phyloP scores from a whole-genome alignment of 1,139 yeast species.

The Geotrichum bryndzae region DNA sequence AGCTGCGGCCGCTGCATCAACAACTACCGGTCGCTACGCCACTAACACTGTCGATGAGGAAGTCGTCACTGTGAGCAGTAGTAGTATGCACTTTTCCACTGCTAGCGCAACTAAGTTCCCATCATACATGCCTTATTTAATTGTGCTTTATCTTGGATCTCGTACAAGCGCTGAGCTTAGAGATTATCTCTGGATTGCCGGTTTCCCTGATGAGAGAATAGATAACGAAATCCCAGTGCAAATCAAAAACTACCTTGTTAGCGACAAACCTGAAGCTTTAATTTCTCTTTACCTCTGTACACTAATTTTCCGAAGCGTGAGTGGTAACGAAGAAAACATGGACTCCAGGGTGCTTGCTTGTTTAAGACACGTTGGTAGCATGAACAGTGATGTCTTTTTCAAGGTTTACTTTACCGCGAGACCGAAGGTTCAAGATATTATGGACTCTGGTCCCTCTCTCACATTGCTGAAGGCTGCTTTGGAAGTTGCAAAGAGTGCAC shows the following conservation, averaged over 20 bases:
- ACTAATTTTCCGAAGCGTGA: slow-evolving; percentile 44
- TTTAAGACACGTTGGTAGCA: slow-evolving; percentile 41
- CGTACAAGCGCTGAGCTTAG: slow-evolving; percentile 46
- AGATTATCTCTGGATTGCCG: slow-evolving; percentile 44
- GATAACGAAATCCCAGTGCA: slow-evolving; percentile 22
- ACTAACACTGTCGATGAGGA: slow-evolving; percentile 21
- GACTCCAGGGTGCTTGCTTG: slow-evolving; percentile 51
- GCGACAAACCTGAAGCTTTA: slow-evolving; percentile 40
- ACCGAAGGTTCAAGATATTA: slow-evolving; percentile 12
- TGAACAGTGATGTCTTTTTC: slow-evolving; percentile 9
- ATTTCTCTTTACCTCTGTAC: slow-evolving; percentile 51
- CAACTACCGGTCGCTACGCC: slow-evolving; percentile 20
- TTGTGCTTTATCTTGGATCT: slow-evolving; percentile 50
- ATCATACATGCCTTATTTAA: slow-evolving; percentile 43
- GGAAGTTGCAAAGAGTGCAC: slow-evolving; percentile 14
- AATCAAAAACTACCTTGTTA: slow-evolving; percentile 45
- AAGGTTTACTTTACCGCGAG: slow-evolving; percentile 13
- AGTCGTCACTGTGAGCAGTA: slow-evolving; percentile 9
- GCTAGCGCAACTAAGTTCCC: slow-evolving; percentile 1
- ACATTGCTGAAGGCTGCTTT: slow-evolving; percentile 12
- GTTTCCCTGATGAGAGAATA: slow-evolving; percentile 37
- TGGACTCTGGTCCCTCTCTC: slow-evolving; percentile 14
- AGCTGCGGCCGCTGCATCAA: background rate
- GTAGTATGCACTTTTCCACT: background rate
- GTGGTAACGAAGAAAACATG: slow-evolving; percentile 46